Conservation (phyloP, 768 basidiomycete species). For the Suillus weaverae region DNA sequence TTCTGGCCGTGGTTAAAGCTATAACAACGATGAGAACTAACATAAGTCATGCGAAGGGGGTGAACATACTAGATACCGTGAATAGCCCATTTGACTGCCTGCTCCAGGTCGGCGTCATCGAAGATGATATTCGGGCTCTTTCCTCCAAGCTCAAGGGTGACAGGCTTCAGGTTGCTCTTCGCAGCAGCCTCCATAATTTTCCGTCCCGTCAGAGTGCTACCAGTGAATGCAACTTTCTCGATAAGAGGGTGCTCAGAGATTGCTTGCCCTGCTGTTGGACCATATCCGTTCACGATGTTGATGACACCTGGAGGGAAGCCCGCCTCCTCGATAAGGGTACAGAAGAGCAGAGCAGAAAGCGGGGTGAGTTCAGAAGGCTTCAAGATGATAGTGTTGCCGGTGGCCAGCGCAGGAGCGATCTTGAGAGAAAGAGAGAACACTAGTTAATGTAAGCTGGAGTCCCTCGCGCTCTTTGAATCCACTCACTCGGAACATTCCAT, state of each 20-base stretch:
- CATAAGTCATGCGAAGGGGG: not conserved
- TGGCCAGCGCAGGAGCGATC: conserved; percentile 72
- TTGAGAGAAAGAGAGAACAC: conserved; percentile 74
- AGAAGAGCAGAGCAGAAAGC: conserved; percentile 55
- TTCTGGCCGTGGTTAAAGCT: conserved; percentile 45
- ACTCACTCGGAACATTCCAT: conserved; percentile 57
- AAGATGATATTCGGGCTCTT: conserved; percentile 52
- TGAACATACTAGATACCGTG: conserved; percentile 71
- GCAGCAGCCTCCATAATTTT: conserved; percentile 79
- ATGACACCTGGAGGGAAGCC: conserved; percentile 79
- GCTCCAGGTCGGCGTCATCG: conserved; percentile 43
- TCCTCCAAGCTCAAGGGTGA: conserved; percentile 58
- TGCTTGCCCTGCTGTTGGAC: conserved; percentile 66
- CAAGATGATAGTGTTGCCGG: conserved; percentile 75
- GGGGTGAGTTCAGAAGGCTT: conserved; percentile 85
- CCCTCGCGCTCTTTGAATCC: too few relatives aligned
- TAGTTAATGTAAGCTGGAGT: conserved; percentile 8
- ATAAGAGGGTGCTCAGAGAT: conserved; percentile 65
- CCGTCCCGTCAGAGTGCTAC: conserved; percentile 76
- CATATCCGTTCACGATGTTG: conserved; percentile 76
- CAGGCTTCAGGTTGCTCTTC: conserved; percentile 79
- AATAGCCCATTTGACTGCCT: conserved; percentile 71
- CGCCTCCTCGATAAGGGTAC: conserved; percentile 59
- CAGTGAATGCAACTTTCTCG: conserved; percentile 83
- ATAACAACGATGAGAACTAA: conserved; percentile 21